Evolutionary conservation across 2,329 filamentous ascomycete species (phyloP).

Genomic region (Epichloe baconii): DNA sequence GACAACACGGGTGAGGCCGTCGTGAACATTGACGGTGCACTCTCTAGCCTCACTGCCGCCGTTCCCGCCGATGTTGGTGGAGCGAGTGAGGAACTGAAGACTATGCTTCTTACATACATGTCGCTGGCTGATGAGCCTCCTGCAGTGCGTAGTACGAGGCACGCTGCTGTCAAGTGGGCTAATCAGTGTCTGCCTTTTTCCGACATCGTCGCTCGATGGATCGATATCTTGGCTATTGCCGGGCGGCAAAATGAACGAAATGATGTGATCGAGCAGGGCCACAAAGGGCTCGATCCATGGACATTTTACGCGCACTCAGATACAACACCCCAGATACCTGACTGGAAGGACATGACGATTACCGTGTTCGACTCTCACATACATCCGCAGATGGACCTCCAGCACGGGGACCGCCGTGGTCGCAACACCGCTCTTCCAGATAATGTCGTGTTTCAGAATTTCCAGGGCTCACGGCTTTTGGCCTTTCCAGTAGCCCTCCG

Average conservation of each 20-base stretch:
- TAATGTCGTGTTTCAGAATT: conserved; percentile 29
- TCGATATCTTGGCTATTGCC: conserved; percentile 70
- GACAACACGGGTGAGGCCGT: conserved; percentile 65
- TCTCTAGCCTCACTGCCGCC: conserved; percentile 55
- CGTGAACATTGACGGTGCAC: conserved; percentile 77
- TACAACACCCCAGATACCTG: conserved; percentile 28
- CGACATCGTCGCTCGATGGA: conserved; percentile 72
- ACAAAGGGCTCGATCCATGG: conserved; percentile 68
- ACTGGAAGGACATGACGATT: conserved; percentile 37
- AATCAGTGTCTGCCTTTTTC: conserved; percentile 75
- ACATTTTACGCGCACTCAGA: conserved; percentile 33
- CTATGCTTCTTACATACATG: conserved; percentile 58
- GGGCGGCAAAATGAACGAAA: conserved; percentile 54
- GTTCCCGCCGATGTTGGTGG: conserved; percentile 24
- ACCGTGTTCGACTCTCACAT: conserved; percentile 34
- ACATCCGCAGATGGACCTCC: conserved; percentile 4
- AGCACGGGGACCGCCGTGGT: neutral
- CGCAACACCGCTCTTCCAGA: neutral
- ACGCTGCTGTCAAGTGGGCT: conserved; percentile 75
- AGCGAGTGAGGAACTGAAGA: conserved; percentile 23
- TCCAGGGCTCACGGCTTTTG: conserved; percentile 30
- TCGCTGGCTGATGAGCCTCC: conserved; percentile 32
- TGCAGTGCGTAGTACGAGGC: conserved; percentile 62
- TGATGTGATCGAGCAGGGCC: conserved; percentile 81
- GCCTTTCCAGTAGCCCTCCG: conserved; percentile 57